Evolutionary conservation across 2,329 filamentous ascomycete genomes (phyloP), one percentile per base, ranked within the genome.

Genomic region (Aspergillus puulaauensis): DNA sequence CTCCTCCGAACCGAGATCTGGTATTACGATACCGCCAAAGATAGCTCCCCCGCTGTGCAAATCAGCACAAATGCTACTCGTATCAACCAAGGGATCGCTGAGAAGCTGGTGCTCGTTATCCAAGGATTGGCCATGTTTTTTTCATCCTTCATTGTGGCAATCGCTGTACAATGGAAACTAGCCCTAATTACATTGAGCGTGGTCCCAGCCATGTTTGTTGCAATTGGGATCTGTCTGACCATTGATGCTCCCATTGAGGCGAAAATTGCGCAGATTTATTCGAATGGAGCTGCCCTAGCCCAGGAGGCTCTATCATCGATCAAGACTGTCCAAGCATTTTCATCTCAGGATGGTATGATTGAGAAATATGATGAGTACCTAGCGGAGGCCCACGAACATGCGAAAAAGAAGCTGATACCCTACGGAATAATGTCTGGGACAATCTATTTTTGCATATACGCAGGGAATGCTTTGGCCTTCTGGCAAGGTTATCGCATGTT

Each of bases 41-140:
- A 64, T 31, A 70, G 70, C 21, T 68, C 69, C 2, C 67, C 68
- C 19, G 66, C 70, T 2, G 62, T 64, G n/a, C 69, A 70, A 54
- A 70, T 68, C 37, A 63, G 63, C 9, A 70, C 70, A 3, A 72
- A 73, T 43, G 68, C 68, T 3, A 97, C 96, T 68, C 79, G 96
- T 53, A 88, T 98, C 56, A 93, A 96, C 73, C 92, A 96, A 64
- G 93, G 92, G 57, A 91, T 99, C 46, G 96, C 91, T 0, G 91
- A 96, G 74, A 96, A 96, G 78, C 84, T 96, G 46, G 86, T 86
- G 14, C 77, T 96, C 62, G 92, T 90, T 0, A 71, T 96, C 54
- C 86, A 86, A 12, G 90, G 90, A 8, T 50, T 92, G 4, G 86
- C 92, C 1, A 93, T 91, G 11, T 97, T 98, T 68, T 77, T 96